Conservation (phyloP, 2,329 filamentous ascomycete species). For the Diaporthe vaccinii region DNA sequence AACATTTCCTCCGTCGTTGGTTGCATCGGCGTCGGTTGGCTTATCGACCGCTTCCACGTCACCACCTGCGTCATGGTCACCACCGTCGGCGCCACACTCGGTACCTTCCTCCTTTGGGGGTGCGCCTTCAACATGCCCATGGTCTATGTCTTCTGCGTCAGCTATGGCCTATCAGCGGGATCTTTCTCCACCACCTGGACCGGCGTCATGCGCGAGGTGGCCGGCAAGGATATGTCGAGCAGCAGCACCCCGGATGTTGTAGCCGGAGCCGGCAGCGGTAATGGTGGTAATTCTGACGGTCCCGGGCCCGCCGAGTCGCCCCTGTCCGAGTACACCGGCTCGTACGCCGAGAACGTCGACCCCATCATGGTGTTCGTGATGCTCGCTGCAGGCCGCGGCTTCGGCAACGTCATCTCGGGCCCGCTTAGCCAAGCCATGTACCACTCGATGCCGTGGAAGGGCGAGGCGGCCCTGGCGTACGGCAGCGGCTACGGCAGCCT, state of each 20-base stretch:
- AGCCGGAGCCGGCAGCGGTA: background rate
- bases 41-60: slow-evolving; percentile 68
- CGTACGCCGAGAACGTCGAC: slow-evolving; percentile 50
- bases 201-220: slow-evolving; percentile 64
- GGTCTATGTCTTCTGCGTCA: slow-evolving; percentile 71
- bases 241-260: slow-evolving; percentile 22
- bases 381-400: slow-evolving; percentile 69
- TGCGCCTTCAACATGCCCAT: slow-evolving; percentile 65
- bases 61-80: slow-evolving; percentile 70
- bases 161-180: slow-evolving; percentile 76
- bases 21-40: slow-evolving; percentile 68
- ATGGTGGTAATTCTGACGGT: slow-evolving; percentile 14
- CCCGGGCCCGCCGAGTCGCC: slow-evolving; percentile 17
- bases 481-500: slow-evolving; percentile 65
- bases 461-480: slow-evolving; percentile 57
- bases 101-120: slow-evolving; percentile 74
- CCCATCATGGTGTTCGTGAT: slow-evolving; percentile 70
- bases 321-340: slow-evolving; percentile 25
- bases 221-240: slow-evolving; percentile 42
- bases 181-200: slow-evolving; percentile 75
- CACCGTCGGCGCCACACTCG: slow-evolving; percentile 66
- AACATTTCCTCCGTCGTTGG: slow-evolving; percentile 72
- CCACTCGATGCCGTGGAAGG: slow-evolving; percentile 59
- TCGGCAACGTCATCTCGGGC: slow-evolving; percentile 71
- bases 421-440: slow-evolving; percentile 69